Conservation (phyloP, 1,284 basidiomycete genomes). For the Austroboletus rostrupii region DNA sequence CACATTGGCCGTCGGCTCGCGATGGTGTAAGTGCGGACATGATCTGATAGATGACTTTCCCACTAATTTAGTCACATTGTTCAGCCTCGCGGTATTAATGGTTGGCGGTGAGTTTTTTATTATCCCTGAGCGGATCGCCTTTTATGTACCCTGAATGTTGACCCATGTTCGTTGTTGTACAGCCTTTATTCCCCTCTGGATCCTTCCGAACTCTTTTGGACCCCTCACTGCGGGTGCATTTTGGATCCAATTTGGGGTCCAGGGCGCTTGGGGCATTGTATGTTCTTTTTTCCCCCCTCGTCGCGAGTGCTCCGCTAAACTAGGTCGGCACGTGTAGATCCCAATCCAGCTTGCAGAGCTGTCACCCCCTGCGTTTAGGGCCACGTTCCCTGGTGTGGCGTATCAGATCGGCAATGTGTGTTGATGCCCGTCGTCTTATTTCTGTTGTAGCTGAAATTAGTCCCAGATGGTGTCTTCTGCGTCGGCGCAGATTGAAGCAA, state of each 20-base stretch:
- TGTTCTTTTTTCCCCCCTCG: constrained; percentile 19
- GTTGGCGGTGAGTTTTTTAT: constrained; percentile 37
- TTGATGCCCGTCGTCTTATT: constrained; percentile 3
- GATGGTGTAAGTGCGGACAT: constrained; percentile 53
- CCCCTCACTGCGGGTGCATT: constrained; percentile 76
- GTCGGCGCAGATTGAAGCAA: constrained; percentile 89
- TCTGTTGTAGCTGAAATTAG: neutral
- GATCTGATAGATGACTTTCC: neutral
- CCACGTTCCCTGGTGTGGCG: constrained; percentile 87
- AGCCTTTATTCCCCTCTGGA: constrained; percentile 83
- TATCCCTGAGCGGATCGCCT: neutral
- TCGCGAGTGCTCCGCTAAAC: constrained; percentile 7
- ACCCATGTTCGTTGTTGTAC: neutral
- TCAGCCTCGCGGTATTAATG: constrained; percentile 52
- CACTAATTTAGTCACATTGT: neutral
- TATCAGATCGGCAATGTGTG: constrained; percentile 80
- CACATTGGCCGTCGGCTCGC: constrained; percentile 86
- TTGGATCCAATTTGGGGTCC: constrained; percentile 82
- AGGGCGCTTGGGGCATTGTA: constrained; percentile 80
- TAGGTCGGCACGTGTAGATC: constrained; percentile 41
- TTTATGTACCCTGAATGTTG: neutral
- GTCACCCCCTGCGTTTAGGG: constrained; percentile 88
- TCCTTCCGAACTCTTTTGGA: constrained; percentile 66
- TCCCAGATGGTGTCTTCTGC: constrained; percentile 80
- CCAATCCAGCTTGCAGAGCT: constrained; percentile 87